phyloP scores from a whole-genome alignment of 805 yeast genomes.

The Naumovozyma castellii region DNA sequence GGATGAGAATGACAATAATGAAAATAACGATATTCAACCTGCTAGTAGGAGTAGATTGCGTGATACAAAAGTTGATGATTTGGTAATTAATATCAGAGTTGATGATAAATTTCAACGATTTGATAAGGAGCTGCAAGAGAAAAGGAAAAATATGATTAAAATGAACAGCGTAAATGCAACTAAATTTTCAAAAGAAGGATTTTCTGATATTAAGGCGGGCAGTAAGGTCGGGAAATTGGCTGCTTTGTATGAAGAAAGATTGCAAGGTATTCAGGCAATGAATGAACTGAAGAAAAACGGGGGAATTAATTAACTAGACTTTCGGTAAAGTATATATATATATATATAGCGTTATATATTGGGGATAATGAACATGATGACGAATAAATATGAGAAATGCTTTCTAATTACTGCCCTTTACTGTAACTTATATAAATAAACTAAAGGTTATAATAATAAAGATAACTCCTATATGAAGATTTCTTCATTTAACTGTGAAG shows the following conservation, averaged over 20 bases:
- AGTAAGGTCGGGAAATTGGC: constrained; percentile 56
- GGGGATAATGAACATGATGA: neutral
- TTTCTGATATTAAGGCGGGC: constrained; percentile 39
- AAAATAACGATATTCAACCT: neutral
- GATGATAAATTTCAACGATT: constrained; percentile 20
- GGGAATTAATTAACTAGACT: too few species aligned
- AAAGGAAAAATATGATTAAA: constrained; percentile 11
- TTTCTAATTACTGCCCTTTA: too few species aligned
- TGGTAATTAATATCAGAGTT: neutral
- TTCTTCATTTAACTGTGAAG: too few species aligned
- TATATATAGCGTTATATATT: neutral
- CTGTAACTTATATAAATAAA: too few species aligned
- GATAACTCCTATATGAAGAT: too few species aligned
- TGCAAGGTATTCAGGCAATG: constrained; percentile 32
- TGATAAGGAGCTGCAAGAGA: constrained; percentile 21
- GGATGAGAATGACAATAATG: too few species aligned
- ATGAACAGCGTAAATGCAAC: constrained; percentile 5
- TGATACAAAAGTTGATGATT: neutral
- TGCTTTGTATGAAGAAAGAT: constrained; percentile 51
- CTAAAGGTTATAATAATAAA: too few species aligned
- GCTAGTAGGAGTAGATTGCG: neutral
- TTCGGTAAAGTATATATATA: too few species aligned
- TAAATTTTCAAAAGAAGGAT: constrained; percentile 29
- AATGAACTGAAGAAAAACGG: constrained; percentile 22
- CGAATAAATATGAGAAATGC: too few species aligned